A percentile compares a stretch with the other conserved stretches of the same genome.
phyloP scores from a whole-genome alignment of 345 rosid species.

The Theobroma cacao region DNA sequence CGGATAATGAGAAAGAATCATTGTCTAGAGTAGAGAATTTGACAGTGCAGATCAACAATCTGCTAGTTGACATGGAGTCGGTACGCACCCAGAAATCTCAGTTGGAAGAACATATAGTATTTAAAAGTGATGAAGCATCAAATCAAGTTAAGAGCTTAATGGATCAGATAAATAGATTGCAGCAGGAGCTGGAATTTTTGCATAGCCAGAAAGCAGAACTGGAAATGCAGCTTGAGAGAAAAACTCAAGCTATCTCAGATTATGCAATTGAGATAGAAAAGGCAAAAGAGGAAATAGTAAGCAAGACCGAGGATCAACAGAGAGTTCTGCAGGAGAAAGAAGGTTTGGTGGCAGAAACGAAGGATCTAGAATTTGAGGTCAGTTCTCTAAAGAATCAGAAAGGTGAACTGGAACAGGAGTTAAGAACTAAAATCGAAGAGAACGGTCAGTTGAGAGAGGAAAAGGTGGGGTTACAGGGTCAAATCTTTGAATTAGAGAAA shows the following conservation, averaged over 20 bases:
- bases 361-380: conserved; percentile 38
- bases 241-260: conserved; percentile 49
- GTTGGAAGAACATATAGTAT: conserved; percentile 56
- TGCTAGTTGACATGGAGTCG: conserved; percentile 41
- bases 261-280: conserved; percentile 36
- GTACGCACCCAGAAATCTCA: conserved; percentile 46
- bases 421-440: conserved; percentile 34
- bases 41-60: conserved; percentile 41
- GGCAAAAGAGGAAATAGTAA: conserved; percentile 38
- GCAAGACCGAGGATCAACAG: conserved; percentile 36
- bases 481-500: conserved; percentile 37
- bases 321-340: conserved; percentile 46
- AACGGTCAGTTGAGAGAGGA: conserved; percentile 31
- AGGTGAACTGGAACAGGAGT: conserved; percentile 45
- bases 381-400: conserved; percentile 45
- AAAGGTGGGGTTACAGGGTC: conserved; percentile 28
- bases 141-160: conserved; percentile 37
- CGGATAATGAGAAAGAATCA: conserved; percentile 52
- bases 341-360: conserved; percentile 29
- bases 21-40: conserved; percentile 51
- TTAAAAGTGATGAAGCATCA: conserved; percentile 53
- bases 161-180: conserved; percentile 50
- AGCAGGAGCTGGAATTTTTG: conserved; percentile 49
- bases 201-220: conserved; percentile 52
- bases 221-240: conserved; percentile 53